Conservation (phyloP, 148 eudicot genomes). For the Limonium bicolor region DNA sequence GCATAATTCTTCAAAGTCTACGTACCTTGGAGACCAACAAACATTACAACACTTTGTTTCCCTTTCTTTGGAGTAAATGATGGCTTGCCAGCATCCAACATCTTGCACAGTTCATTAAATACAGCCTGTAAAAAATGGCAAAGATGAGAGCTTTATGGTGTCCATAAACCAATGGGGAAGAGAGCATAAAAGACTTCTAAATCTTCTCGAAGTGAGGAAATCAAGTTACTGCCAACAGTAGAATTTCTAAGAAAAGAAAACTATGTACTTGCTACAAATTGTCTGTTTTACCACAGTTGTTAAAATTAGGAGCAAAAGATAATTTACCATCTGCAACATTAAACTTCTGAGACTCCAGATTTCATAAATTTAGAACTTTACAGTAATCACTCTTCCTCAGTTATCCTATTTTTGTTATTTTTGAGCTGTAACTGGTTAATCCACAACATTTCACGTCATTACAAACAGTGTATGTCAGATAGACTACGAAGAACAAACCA, state of each 20-base stretch:
- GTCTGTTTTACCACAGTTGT: neutral
- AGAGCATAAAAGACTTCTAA: neutral
- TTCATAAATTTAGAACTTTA: too few relatives aligned
- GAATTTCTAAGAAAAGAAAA: too few relatives aligned
- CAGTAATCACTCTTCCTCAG: too few relatives aligned
- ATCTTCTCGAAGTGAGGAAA: neutral
- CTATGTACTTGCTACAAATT: neutral
- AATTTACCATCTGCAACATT: too few relatives aligned
- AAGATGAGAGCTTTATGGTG: too few relatives aligned
- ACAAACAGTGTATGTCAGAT: too few relatives aligned
- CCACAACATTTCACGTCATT: too few relatives aligned
- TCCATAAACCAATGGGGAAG: neutral
- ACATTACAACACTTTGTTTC: constrained; percentile 82
- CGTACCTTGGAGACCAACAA: constrained; percentile 97
- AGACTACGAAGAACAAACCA: too few relatives aligned
- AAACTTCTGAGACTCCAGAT: too few relatives aligned
- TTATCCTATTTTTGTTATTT: too few relatives aligned
- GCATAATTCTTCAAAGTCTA: neutral
- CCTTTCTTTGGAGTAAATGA: constrained; percentile 79
- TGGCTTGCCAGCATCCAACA: constrained; percentile 93
- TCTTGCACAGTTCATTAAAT: constrained; percentile 84
- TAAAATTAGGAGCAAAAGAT: too few relatives aligned
- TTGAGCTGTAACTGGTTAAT: too few relatives aligned
- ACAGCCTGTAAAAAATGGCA: constrained; percentile 45
- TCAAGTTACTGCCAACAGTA: neutral